Evolutionary conservation across 2,329 filamentous ascomycete genomes (phyloP).

Genomic region (Phialophora verrucosa): DNA sequence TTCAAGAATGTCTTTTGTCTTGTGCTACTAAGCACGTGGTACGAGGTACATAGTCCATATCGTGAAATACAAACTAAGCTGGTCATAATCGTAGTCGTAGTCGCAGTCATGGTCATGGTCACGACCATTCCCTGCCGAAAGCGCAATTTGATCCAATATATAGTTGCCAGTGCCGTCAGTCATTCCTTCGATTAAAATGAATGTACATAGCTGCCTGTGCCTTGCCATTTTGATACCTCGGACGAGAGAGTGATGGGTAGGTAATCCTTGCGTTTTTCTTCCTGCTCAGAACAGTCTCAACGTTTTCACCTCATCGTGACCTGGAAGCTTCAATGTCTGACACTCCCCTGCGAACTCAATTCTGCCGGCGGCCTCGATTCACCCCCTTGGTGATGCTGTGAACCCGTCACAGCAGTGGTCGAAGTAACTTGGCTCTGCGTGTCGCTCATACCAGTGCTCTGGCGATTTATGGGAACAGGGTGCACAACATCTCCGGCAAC

Average conservation of each 20-base stretch:
- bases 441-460: constrained; percentile 18
- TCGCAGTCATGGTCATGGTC: background rate
- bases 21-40: background rate
- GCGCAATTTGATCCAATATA: no score
- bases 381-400: background rate
- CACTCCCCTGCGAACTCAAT: constrained; percentile 11
- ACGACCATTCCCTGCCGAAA: no score
- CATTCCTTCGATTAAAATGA: background rate
- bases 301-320: background rate
- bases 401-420: constrained; percentile 14
- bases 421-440: constrained; percentile 15
- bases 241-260: background rate
- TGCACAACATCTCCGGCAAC: constrained; percentile 10
- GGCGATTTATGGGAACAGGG: background rate
- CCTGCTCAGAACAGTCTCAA: background rate
- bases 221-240: background rate
- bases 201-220: background rate
- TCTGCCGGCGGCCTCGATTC: constrained; percentile 15
- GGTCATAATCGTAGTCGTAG: background rate
- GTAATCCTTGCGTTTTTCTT: background rate
- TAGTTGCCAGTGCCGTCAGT: background rate
- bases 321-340: background rate
- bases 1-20: no score
- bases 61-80: background rate
- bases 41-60: background rate